Percentiles rank a stretch among this genome's conserved stretches.
Conservation (phyloP, 495 filamentous ascomycete species). For the Rhypophila decipiens region DNA sequence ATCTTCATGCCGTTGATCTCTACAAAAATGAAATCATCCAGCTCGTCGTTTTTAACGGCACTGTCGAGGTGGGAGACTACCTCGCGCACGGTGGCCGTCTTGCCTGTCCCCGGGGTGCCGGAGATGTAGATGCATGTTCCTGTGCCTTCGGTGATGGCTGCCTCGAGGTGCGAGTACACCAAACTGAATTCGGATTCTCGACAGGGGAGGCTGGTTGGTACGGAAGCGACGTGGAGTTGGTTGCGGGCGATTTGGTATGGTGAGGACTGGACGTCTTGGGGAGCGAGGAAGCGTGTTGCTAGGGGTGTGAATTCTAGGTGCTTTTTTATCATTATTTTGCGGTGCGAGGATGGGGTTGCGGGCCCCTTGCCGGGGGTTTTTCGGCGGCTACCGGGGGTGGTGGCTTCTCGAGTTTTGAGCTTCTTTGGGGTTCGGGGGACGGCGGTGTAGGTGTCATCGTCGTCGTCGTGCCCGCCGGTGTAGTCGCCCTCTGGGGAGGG, state of each 20-base stretch:
- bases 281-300: constrained; percentile 78
- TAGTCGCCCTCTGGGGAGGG: constrained; percentile 43
- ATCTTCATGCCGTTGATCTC: constrained; percentile 99
- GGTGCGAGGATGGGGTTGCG: constrained; percentile 63
- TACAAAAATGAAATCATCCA: constrained; percentile 98
- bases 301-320: constrained; percentile 92
- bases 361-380: constrained; percentile 37
- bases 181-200: constrained; percentile 84
- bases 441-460: constrained; percentile 39
- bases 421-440: constrained; percentile 32
- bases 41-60: constrained; percentile 79
- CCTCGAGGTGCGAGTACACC: constrained; percentile 89
- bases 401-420: constrained; percentile 18
- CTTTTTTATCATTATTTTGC: constrained; percentile 75
- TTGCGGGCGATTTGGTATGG: constrained; percentile 89
- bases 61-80: constrained; percentile 83
- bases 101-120: constrained; percentile 97
- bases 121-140: constrained; percentile 98
- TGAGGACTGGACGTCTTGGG: constrained; percentile 67
- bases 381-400: constrained; percentile 30
- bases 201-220: constrained; percentile 84
- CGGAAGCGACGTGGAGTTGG: constrained; percentile 85
- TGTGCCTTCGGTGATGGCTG: constrained; percentile 87
- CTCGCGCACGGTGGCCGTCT: constrained; percentile 95
- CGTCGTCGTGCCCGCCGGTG: constrained; percentile 28